Evolutionary conservation across 2,329 filamentous ascomycete species (phyloP), one percentile per base, ranked within the genome.

Genomic region (Neonectria neomacrospora): DNA sequence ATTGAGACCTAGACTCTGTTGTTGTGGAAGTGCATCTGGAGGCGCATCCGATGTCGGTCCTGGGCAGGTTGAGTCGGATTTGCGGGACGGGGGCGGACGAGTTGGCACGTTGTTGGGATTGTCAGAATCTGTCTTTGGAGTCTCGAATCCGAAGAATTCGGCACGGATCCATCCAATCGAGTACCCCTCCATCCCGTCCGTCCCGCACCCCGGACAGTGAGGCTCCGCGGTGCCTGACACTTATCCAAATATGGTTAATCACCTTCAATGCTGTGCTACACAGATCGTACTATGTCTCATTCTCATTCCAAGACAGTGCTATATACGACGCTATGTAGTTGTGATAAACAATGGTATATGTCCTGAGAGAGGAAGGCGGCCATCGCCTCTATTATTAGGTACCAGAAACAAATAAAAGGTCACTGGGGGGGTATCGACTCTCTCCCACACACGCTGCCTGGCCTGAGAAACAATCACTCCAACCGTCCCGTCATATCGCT

Each of bases 1-100:
- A 80, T 80, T 73, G 73, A 74, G 67, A 65, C 61, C 65, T 71
- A 72, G 62, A 65, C 48, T 65, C 61, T 66, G 52, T 42, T 67
- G 51, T 48, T 59, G 42, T 8, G 23, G 51, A 58, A 50, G 71
- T 57, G 63, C 71, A 73, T 73, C 64, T 71, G 71, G 69, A 59
- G 54, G 54, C 42, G 14, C 30, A 68, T 62, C 48, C 59, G 65
- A 55, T 12, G 12, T 51, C 47, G 42, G 20, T 42, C 42, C 41
- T 23, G 30, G 30, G 20, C 37, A 58, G 41, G 16, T 20, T 32
- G 23, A 28, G 48, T 48, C 44, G 26, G 30, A 26, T 9, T 48
- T 10, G 44, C n/a, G 37, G 18, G 18, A 6, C 11, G 42, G 23
- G 18, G 48, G 26, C 26, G 39, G 54, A 20, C 22, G 34, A 5